These are phyloP conservation scores for Rhodosporidiobolus sp. DNA, from an alignment of 768 basidiomycete genomes.

Conservation along the genomic window DNA sequence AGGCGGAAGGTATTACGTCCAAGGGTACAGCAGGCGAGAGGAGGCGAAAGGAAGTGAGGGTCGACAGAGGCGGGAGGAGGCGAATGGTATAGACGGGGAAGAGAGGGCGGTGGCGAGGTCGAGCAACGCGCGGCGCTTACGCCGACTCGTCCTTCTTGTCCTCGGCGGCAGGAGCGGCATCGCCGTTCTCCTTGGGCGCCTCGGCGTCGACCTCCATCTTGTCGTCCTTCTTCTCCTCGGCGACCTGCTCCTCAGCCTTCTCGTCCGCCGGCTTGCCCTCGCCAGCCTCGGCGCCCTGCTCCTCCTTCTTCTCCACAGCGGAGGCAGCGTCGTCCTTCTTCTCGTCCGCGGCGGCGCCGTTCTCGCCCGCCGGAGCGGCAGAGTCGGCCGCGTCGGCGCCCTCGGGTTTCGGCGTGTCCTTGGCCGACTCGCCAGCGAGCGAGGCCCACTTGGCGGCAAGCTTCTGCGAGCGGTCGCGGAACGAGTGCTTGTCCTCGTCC, in stretches of 20 bases:
- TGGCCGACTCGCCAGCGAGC: slow-evolving; percentile 1
- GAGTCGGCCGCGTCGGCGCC: not conserved
- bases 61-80: not conserved
- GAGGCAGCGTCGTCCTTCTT: slow-evolving; percentile 28
- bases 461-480: slow-evolving; percentile 48
- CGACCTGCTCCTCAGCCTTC: slow-evolving; percentile 4
- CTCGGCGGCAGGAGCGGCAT: slow-evolving; percentile 6
- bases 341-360: slow-evolving; percentile 11
- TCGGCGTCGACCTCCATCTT: slow-evolving; percentile 1
- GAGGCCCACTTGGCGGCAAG: slow-evolving; percentile 46
- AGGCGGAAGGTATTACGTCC: not conserved
- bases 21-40: not conserved
- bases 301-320: slow-evolving; percentile 19
- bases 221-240: slow-evolving; percentile 15
- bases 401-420: slow-evolving; percentile 18
- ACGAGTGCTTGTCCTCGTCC: slow-evolving; percentile 49
- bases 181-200: not conserved
- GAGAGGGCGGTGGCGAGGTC: not conserved
- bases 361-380: slow-evolving; percentile 27
- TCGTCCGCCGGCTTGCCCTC: slow-evolving; percentile 25
- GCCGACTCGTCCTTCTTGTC: slow-evolving; percentile 11
- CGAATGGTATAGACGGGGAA: not conserved
- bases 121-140: not conserved
- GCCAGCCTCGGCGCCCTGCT: slow-evolving; percentile 18
- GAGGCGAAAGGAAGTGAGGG: not conserved